These are phyloP conservation scores for Candida sp. DNA, from an alignment of 1,139 yeast genomes.

Conservation along the genomic window DNA sequence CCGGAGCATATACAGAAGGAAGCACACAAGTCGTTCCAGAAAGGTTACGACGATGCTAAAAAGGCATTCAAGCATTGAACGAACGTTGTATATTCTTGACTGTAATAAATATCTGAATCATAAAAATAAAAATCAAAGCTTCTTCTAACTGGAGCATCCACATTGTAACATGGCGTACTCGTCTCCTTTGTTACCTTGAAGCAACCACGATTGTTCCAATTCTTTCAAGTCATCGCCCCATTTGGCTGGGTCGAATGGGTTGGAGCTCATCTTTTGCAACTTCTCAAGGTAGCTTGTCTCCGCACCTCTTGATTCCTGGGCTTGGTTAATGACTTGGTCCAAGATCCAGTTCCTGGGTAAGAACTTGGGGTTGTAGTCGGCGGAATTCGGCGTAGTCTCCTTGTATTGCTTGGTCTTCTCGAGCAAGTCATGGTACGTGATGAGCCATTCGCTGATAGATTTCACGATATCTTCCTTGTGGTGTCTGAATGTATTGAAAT, in stretches of 20 bases:
- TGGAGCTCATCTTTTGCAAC: constrained; percentile 60
- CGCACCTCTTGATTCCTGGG: constrained; percentile 39
- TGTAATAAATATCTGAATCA: too few species aligned
- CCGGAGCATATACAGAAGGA: constrained; percentile 34
- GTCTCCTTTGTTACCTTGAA: constrained; percentile 48
- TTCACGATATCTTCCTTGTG: constrained; percentile 36
- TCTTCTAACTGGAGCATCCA: constrained; percentile 59
- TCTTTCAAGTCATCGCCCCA: constrained; percentile 73
- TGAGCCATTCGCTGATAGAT: constrained; percentile 43
- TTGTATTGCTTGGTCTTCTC: constrained; percentile 30
- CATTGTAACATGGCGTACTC: constrained; percentile 47
- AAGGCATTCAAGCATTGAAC: constrained; percentile 6
- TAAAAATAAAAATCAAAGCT: not conserved
- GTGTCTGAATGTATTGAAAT: constrained; percentile 23
- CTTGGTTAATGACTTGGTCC: constrained; percentile 73
- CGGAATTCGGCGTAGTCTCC: constrained; percentile 44
- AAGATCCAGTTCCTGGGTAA: constrained; percentile 88
- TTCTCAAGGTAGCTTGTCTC: constrained; percentile 51
- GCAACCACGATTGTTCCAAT: constrained; percentile 57
- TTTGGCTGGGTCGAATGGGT: constrained; percentile 59
- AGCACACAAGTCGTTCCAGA: constrained; percentile 38
- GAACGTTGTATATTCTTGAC: not conserved
- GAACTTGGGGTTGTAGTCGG: constrained; percentile 71
- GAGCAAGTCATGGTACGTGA: constrained; percentile 36
- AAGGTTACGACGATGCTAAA: constrained; percentile 39